Evolutionary conservation across 2,329 filamentous ascomycete species (phyloP), one percentile per base, ranked within the genome.

Genomic region (Aspergillus unguis): DNA sequence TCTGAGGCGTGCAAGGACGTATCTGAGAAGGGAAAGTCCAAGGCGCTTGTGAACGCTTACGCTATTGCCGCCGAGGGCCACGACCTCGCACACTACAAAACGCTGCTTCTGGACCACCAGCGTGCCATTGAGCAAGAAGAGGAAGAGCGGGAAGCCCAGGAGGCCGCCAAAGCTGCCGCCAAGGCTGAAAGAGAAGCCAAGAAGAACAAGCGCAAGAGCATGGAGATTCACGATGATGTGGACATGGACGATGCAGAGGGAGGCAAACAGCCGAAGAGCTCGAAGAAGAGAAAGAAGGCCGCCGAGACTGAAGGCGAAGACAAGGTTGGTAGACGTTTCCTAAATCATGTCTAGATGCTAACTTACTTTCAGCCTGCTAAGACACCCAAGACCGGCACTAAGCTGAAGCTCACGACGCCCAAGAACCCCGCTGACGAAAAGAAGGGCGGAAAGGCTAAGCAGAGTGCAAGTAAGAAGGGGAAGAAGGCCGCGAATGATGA

Each of bases 211-310:
- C 77, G 80, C 61, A 80, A 77, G 69, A 74, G 73, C 65, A 81
- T 78, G 57, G 72, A 71, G 25, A 71, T 75, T 54, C 76, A 71
- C 6, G 78, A 78, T 33, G 78, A 82, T 32, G 84, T 86, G 27
- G 80, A 82, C 53, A 79, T 74, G 67, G 74, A 59, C 60, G 76
- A 75, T 27, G 77, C 66, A 26, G 70, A 72, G 23, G 71, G 71
- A 29, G 65, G 71, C 26, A 80, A 81, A 70, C 80, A 80, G 66
- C 67, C 80, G 5, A 82, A 81, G 67, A 74, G 74, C 45, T 74
- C 74, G 6, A 88, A 87, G 82, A 96, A 96, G 81, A 86, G 91
- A 63, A 95, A 95, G 82, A 86, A 90, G 65, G 79, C 77, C 26
- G 38, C 47, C 25, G 83, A 83, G 36, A 80, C 77, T 55, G 83